Base-by-base conservation (phyloP, 2,329 filamentous ascomycete species). In the Hymenoscyphus scutula region DNA sequence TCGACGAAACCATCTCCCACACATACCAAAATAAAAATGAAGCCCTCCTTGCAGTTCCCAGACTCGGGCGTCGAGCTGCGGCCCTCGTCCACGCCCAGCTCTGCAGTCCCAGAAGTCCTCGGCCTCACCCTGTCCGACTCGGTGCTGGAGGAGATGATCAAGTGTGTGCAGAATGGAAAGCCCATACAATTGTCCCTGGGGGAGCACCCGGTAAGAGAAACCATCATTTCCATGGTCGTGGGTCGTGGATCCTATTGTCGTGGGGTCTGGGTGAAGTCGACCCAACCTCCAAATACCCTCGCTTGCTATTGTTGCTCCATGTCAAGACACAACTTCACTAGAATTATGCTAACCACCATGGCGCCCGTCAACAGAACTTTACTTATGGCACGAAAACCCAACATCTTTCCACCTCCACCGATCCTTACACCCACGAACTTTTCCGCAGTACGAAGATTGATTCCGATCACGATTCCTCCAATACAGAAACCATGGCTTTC, bases 121-220 rank as follows among this genome's bases (percentile, higher is more conserved):
- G 80, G 83, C 66, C 76, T 89, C 61, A 81, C 78, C n/a, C 75
- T 89, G 65, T 81, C 77, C 68, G 81, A 86, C 72, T 78, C 77
- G 71, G 78, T 85, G 58, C 82, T 89, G 69, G 83, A 86, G 72
- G 80, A 84, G 65, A 83, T 89, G 81, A 86, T 89, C 68, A 79
- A 79, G 73, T 84, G 82, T 70, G 80, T 84, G 45, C 81, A 82
- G 69, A 79, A 81, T 76, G 84, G 84, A 58, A 79, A 83, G 61
- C 77, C 80, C 54, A 79, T 88, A 59, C 78, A 84, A 69, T 76
- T 89, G 69, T 80, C 82, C 5, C 74, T 89, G 65, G 86, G 86
- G 48, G 78, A 77, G 70, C 79, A 76, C 69, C 85, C 85, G 41
- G 86, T 89, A 83, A 80, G 85, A 37, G 32, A 34, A 53, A 45